These are phyloP conservation scores for Ambrosiella beaveri DNA, from an alignment of 2,329 filamentous ascomycete genomes.

Conservation along the genomic window DNA sequence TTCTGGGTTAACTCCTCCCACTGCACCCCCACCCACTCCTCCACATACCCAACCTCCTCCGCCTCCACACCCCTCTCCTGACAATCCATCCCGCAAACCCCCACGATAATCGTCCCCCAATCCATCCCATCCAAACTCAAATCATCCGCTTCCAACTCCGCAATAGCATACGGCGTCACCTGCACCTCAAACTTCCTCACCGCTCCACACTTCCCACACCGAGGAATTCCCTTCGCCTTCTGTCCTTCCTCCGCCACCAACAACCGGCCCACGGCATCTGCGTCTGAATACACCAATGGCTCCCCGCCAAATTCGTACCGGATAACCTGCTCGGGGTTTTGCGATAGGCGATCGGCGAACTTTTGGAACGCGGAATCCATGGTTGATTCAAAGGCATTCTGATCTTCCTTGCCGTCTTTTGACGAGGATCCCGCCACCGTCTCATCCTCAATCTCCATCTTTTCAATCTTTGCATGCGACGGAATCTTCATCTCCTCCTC, in stretches of 20 bases:
- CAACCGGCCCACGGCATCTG: constrained; percentile 53
- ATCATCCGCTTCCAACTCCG: constrained; percentile 66
- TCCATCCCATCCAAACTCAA: constrained; percentile 75
- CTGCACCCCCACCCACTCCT: constrained; percentile 96
- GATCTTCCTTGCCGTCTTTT: constrained; percentile 33
- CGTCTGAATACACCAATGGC: constrained; percentile 66
- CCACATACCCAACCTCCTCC: constrained; percentile 58
- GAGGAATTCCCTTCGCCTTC: constrained; percentile 38
- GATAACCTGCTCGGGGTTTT: constrained; percentile 70
- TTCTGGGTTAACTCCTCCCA: constrained; percentile 61
- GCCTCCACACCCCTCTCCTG: constrained; percentile 37
- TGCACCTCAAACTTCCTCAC: constrained; percentile 78
- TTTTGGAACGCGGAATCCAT: constrained; percentile 65
- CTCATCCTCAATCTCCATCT: constrained; percentile 21
- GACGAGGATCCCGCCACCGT: constrained; percentile 18
- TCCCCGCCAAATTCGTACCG: constrained; percentile 60
- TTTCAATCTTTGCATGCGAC: constrained; percentile 32
- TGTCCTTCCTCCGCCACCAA: constrained; percentile 24
- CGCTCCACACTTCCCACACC: constrained; percentile 59
- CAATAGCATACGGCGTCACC: constrained; percentile 77
- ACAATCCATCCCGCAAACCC: constrained; percentile 70
- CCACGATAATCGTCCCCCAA: constrained; percentile 85
- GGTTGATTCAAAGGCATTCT: constrained; percentile 52
- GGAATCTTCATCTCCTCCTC: constrained; percentile 31
- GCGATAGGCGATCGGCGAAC: constrained; percentile 59